These are phyloP conservation scores for Ceratocystis diversiconidia DNA, from an alignment of 2,329 filamentous ascomycete genomes.

Conservation along the genomic window DNA sequence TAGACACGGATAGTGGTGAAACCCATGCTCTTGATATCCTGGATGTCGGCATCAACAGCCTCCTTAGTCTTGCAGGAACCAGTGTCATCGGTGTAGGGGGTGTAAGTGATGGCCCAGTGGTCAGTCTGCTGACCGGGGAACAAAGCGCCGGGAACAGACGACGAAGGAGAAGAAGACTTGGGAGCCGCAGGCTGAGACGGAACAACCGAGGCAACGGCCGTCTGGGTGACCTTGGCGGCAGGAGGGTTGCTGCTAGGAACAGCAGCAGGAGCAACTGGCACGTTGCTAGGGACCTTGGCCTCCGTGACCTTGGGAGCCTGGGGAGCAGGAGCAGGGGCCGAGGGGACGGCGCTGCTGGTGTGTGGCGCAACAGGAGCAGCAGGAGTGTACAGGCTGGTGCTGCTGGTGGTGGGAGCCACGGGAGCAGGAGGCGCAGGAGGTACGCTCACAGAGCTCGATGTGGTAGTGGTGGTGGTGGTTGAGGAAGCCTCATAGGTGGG, in stretches of 20 bases:
- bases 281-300: neutral
- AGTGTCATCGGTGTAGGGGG: constrained; percentile 47
- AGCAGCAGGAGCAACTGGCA: neutral
- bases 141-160: constrained; percentile 21
- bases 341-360: neutral
- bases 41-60: constrained; percentile 47
- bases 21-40: constrained; percentile 46
- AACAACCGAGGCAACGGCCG: constrained; percentile 20
- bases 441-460: constrained; percentile 17
- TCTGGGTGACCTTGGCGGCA: constrained; percentile 16
- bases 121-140: constrained; percentile 31
- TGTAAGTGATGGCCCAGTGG: constrained; percentile 68
- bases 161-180: constrained; percentile 19
- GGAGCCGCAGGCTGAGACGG: constrained; percentile 22
- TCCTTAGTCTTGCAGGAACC: constrained; percentile 49
- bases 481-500: constrained; percentile 24
- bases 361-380: neutral
- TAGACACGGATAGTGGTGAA: constrained; percentile 69
- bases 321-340: neutral
- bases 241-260: neutral
- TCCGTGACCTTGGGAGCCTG: neutral
- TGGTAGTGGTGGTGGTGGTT: constrained; percentile 20
- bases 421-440: constrained; percentile 17
- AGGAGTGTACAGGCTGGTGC: neutral
- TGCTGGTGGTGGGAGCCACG: neutral